phyloP scores from a whole-genome alignment of 345 rosid genomes.

The Eucalyptus sp. region DNA sequence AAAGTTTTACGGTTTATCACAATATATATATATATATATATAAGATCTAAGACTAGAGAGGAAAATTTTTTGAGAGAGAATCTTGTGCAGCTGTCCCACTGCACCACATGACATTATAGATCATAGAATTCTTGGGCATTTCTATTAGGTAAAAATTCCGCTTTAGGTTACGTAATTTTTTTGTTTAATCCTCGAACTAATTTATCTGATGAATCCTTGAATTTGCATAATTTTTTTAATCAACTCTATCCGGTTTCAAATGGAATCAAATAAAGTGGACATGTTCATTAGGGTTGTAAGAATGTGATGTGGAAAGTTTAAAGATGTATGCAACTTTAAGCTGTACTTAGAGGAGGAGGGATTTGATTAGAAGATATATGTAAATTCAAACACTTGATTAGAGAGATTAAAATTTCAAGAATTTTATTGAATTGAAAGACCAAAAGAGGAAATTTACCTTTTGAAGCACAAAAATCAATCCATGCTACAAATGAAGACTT shows the following conservation, averaged over 20 bases:
- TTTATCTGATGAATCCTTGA: background rate
- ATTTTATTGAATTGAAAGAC: background rate
- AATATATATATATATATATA: no score
- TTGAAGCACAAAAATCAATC: background rate
- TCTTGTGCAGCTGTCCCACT: no score
- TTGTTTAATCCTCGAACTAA: background rate
- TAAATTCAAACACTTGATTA: background rate
- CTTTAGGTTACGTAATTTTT: background rate
- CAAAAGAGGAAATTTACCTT: background rate
- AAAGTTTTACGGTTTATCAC: no score
- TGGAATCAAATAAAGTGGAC: no score
- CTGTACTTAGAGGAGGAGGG: accelerated
- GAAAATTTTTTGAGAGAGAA: no score
- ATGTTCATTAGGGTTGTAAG: accelerated
- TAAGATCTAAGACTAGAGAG: no score
- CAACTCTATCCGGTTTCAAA: no score
- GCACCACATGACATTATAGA: no score
- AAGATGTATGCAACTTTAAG: background rate
- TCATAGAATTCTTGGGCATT: no score
- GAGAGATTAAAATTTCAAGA: background rate
- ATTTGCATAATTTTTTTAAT: no score
- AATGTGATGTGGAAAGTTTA: background rate
- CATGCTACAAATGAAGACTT: background rate
- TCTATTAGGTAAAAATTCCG: background rate
- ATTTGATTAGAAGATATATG: background rate